phyloP scores from a whole-genome alignment of 306 rosid genomes.

The Citrullus mucosospermus region DNA sequence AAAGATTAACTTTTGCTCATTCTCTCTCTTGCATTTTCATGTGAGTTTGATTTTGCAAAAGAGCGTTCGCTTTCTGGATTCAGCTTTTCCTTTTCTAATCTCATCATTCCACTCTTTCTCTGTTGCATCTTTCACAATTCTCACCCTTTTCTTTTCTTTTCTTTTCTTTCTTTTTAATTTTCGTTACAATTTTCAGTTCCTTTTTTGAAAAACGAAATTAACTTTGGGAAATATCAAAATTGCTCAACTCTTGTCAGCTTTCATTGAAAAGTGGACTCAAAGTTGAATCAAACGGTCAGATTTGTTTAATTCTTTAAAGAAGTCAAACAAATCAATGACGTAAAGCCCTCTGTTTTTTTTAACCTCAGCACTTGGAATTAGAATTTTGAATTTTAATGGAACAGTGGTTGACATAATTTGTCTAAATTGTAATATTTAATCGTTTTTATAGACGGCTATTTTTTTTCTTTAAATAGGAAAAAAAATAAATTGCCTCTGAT shows the following conservation, averaged over 20 bases:
- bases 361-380: not conserved
- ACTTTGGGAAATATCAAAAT: not conserved
- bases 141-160: not conserved
- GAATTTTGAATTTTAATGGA: not conserved
- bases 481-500: no score
- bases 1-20: not conserved
- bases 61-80: constrained; percentile 9
- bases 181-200: not conserved
- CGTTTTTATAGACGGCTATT: not conserved
- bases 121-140: not conserved
- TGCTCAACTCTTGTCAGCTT: not conserved
- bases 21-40: constrained; percentile 5
- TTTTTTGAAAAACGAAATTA: not conserved
- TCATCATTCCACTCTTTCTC: constrained; percentile 8
- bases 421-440: no score
- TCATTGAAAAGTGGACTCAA: not conserved
- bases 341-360: not conserved
- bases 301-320: not conserved
- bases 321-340: constrained; percentile 9
- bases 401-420: not conserved
- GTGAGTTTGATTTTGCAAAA: not conserved
- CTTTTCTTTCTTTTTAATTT: no score
- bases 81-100: constrained; percentile 3
- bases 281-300: constrained; percentile 7
- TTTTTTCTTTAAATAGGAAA: no score